A percentile compares a stretch with the other conserved stretches of the same genome.
phyloP scores from a whole-genome alignment of 2,329 filamentous ascomycete species.

The Ophiostoma piceae region DNA sequence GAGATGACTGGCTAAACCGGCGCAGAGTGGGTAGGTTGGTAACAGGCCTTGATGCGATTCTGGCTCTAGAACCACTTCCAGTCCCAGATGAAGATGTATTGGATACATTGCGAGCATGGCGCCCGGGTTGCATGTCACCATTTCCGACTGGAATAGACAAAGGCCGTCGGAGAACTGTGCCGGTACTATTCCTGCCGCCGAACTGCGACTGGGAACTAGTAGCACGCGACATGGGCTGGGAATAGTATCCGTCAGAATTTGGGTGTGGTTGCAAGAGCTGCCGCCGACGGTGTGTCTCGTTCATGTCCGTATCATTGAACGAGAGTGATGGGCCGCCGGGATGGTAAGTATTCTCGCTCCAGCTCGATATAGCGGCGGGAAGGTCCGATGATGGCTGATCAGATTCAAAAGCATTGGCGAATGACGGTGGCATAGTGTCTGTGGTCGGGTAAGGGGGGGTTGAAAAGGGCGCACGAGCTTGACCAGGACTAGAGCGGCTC shows the following conservation, averaged over 20 bases:
- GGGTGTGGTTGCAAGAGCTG: constrained; percentile 16
- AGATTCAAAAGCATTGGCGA: not conserved
- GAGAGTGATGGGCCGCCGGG: not conserved
- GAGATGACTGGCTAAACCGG: constrained; percentile 33
- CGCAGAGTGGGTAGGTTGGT: constrained; percentile 15
- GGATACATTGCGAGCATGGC: not conserved
- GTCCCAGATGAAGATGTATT: not conserved
- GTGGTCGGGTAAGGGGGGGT: not conserved
- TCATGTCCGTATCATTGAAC: not conserved
- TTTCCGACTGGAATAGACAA: not conserved
- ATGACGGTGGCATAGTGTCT: not conserved
- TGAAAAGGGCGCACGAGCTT: not conserved
- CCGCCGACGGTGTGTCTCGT: not conserved
- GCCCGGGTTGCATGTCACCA: not conserved
- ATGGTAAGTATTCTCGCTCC: not conserved
- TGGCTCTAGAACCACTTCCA: not conserved
- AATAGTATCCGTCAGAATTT: constrained; percentile 40
- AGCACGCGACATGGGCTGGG: constrained; percentile 48
- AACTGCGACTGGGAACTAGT: constrained; percentile 38
- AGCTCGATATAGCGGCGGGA: not conserved
- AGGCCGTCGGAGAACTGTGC: not conserved
- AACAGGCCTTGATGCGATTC: not conserved
- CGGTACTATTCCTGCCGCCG: not conserved
- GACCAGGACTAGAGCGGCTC: constrained; percentile 1
- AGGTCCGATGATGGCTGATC: not conserved